phyloP scores from a whole-genome alignment of 148 eudicot genomes.

The Mesembryanthemum crystallinum region DNA sequence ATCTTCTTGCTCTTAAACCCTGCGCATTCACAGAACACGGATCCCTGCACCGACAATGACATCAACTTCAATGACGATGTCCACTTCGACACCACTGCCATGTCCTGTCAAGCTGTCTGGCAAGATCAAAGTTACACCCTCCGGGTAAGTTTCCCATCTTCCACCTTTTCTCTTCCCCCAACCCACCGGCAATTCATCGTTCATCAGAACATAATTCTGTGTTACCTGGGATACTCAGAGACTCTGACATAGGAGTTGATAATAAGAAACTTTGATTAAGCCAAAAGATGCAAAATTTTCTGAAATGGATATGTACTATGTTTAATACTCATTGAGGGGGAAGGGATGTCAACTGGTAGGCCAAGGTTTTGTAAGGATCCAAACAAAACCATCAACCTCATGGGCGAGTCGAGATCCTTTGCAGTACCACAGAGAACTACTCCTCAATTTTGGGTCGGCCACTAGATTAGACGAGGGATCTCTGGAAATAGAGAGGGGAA shows the following conservation, averaged over 20 bases:
- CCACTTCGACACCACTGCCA: conserved; percentile 47
- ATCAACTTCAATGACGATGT: conserved; percentile 33
- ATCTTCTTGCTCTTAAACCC: conserved; percentile 30
- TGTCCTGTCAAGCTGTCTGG: conserved; percentile 65
- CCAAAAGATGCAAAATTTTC: no score
- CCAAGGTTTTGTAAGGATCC: background rate
- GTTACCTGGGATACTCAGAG: no score
- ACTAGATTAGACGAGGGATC: no score
- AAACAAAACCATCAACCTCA: background rate
- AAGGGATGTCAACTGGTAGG: background rate
- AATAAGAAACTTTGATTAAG: no score
- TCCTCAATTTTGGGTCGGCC: no score
- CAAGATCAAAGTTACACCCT: conserved; percentile 42
- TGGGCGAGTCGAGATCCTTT: no score
- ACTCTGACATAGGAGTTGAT: no score
- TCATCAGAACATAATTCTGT: background rate
- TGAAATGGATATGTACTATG: no score
- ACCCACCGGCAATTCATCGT: background rate
- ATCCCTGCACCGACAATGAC: conserved; percentile 42
- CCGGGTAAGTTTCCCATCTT: conserved; percentile 45
- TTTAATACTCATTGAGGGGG: no score
- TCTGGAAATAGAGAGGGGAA: no score
- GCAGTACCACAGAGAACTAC: no score
- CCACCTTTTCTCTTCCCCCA: background rate
- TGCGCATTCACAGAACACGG: conserved; percentile 50